Evolutionary conservation across 495 filamentous ascomycete genomes (phyloP), one percentile per base, ranked within the genome.

Genomic region (Glutinoglossum americanum): DNA sequence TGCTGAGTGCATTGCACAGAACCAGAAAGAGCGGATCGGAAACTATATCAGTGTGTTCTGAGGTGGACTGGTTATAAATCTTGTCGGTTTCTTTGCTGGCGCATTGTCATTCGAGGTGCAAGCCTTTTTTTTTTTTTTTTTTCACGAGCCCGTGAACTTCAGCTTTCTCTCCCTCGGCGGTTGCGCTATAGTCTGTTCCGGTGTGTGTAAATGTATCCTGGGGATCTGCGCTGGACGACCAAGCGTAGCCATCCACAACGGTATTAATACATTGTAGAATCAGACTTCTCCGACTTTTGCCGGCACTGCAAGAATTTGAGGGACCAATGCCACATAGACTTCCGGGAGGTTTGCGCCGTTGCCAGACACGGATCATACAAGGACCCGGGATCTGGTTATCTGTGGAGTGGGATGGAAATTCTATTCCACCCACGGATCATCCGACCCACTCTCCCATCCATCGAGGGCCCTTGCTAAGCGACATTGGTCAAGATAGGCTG

Each of bases 41-140:
- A 99, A 96, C 69, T 99, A 95, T 70, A 97, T 98, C 66, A 95
- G 88, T 71, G 89, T 97, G 59, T 94, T 97, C 66, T 89, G 26
- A 60, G 17, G 3, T 39, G 37, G 37, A 7, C 15, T 39, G 15
- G 7, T 39, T 39, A 4, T 39, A 2, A 15, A 45, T 23, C n/a
- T 17, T 19, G 13, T 45, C 4, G n/a, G n/a, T 45, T 2, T 45
- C 41, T 45, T 21, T 21, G 13, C n/a, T 21, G 41, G 17, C 17
- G 17, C 41, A 5, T 45, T 19, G 41, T 23, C 17, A 2, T 17
- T 8, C 17, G 17, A 9, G 11, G 32, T 11, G 32, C 32, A 35
- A 35, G 32, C 5, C 32, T 11, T 41, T 13, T 41, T 41, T 41
- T 33, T 3, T 9, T 4, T 33, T 33, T 33, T 33, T 9, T 3